Base-by-base conservation (phyloP, 768 basidiomycete species). In the Auricularia sp. region DNA sequence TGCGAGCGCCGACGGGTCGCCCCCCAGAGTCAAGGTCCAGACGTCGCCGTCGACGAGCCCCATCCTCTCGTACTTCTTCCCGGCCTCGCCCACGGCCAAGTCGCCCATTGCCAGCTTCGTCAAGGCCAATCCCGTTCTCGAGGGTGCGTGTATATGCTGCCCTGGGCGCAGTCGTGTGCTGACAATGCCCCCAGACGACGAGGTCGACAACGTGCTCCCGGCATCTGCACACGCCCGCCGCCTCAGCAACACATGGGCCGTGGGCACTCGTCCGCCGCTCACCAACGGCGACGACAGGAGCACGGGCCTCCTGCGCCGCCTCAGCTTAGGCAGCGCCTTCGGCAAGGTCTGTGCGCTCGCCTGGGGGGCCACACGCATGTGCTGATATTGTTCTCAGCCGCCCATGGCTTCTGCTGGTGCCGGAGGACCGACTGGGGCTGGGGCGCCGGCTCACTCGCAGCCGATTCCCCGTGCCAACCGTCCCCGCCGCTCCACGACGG, bases 21-120 rank as follows among this genome's bases (percentile, higher is more conserved):
- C 54, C 35, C 63, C 54, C 45, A 39, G 29, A 44, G 62, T 63
- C 33, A 44, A 59, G 54, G 63, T 66, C 21, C 64, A 47, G 10
- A 45, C 37, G 4, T 76, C 78, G 44, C 83, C 85, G 0, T 81
- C 83, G 6, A 80, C 79, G 3, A 89, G 89, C 3, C 90, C 90
- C 58, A 86, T 90, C 63, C 75, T 91, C 62, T 83, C 84, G 64
- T 86, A 87, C 72, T 87, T 88, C 74, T 73, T 90, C 79, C 73
- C 73, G 62, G 84, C 87, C 68, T 83, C 85, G 2, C 85, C 87
- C 10, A 77, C 45, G 3, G 58, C 85, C 14, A 85, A 84, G 69
- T 69, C 78, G 0, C 75, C 71, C 65, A 69, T 70, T 54, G 73
- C 77, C 14, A 73, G 79, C 3, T 83, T 85, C 7, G 86, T 87